These are phyloP conservation scores for Penicillium nucicola DNA, from an alignment of 495 filamentous ascomycete species.

Conservation along the genomic window DNA sequence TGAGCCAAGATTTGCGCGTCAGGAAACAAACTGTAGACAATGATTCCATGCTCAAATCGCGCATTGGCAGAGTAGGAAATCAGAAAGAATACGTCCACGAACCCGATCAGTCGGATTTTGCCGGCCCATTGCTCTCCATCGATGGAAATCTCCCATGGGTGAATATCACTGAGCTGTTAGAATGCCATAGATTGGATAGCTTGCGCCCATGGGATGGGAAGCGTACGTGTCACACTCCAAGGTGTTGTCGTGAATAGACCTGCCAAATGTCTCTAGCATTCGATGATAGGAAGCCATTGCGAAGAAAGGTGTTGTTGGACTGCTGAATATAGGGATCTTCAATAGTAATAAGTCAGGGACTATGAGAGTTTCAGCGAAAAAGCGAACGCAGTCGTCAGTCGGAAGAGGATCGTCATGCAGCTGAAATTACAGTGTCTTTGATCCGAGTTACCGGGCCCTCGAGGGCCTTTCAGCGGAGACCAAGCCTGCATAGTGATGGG, in stretches of 20 bases:
- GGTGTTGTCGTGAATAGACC: constrained; percentile 12
- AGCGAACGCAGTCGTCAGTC: too few species aligned
- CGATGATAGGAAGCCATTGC: constrained; percentile 17
- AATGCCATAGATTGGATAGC: not conserved
- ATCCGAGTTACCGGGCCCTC: too few species aligned
- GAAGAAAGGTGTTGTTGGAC: not conserved
- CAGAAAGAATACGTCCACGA: constrained; percentile 17
- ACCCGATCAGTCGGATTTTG: constrained; percentile 18
- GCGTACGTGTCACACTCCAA: constrained; percentile 17
- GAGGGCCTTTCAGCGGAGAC: too few species aligned
- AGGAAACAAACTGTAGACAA: constrained; percentile 13
- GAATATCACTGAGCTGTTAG: constrained; percentile 13
- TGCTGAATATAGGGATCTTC: too few species aligned
- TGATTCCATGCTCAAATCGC: constrained; percentile 16
- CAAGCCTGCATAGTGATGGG: too few species aligned
- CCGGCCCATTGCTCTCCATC: constrained; percentile 15
- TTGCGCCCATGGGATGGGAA: not conserved
- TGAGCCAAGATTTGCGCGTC: too few species aligned
- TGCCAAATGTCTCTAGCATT: constrained; percentile 9
- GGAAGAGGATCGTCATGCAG: too few species aligned
- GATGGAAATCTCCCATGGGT: constrained; percentile 16
- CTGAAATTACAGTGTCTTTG: too few species aligned
- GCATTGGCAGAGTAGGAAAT: constrained; percentile 18
- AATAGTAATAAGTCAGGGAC: too few species aligned
- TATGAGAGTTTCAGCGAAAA: too few species aligned